These are phyloP conservation scores for Diacronema lutheri DNA, from an alignment of 78 protist species.

Conservation along the genomic window DNA sequence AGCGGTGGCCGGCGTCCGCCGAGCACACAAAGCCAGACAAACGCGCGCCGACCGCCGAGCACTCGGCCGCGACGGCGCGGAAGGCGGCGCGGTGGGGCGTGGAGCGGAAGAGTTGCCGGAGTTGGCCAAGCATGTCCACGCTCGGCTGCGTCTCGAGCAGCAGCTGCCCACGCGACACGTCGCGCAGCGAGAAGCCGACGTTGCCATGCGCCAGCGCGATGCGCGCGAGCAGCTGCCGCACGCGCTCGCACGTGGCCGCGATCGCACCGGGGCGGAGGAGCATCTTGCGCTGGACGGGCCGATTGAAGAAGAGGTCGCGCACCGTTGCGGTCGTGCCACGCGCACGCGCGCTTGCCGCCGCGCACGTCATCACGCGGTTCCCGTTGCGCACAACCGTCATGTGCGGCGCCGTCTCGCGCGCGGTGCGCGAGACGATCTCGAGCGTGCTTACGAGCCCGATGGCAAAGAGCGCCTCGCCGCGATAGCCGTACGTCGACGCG, in stretches of 20 bases:
- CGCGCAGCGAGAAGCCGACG: background rate
- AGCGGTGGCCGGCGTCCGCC: too few species aligned
- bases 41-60: too few species aligned
- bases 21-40: too few species aligned
- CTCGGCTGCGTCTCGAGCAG: background rate
- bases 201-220: background rate
- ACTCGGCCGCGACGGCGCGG: too few species aligned
- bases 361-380: background rate
- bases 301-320: slow-evolving; percentile 32
- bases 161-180: background rate
- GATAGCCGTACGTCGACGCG: background rate
- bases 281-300: slow-evolving; percentile 9
- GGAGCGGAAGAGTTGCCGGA: background rate
- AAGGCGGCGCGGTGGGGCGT: too few species aligned
- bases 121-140: background rate
- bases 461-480: slow-evolving; percentile 1
- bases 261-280: background rate
- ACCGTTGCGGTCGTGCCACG: slow-evolving; percentile 24
- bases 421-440: background rate
- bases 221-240: background rate
- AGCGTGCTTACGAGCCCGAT: background rate
- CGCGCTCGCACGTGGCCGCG: too few species aligned
- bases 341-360: background rate
- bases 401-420: too few species aligned
- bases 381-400: background rate